Evolutionary conservation across 2,329 filamentous ascomycete genomes (phyloP), one percentile per base, ranked within the genome.

Genomic region (Simplicillium sp.): DNA sequence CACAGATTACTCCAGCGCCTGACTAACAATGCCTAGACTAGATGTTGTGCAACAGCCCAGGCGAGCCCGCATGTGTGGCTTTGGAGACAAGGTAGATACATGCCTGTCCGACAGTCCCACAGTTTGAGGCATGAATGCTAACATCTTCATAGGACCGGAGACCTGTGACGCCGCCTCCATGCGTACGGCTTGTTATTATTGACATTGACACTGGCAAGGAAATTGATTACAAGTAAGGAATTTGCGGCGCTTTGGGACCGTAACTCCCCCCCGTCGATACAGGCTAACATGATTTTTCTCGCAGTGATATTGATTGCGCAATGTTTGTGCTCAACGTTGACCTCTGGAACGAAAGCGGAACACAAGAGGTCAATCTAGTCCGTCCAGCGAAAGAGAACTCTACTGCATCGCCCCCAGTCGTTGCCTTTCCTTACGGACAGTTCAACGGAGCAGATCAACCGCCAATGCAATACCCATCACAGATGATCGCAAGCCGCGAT

Each of bases 21-120:
- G 41, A 59, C 39, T 33, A 11, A 25, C 20, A 25, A 25, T 25
- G 13, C 29, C 45, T 49, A 84, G 80, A 46, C 73, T 95, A 38
- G 70, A 82, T 49, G 87, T 96, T 45, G 80, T 86, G 50, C 92
- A 98, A 66, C 88, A 97, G 61, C 92, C 92, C 38, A 75, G 87
- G 53, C 80, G 92, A 53, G 92, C 92, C 49, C 85, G 92, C 46
- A 97, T 97, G 92, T 98, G 92, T 67, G 92, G 92, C 7, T 98
- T 97, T 66, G 92, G 92, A 47, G 92, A 98, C 68, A 98, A 97
- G 75, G 87, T 92, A 65, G 42, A 67, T 25, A 25, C 52, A 42
- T 44, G 15, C 37, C 25, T 36, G n/a, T 20, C 14, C n/a, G 18
- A 34, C 11, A 13, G 34, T 36, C 15, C 11, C 14, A 4, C 14